Evolutionary conservation across 495 filamentous ascomycete genomes (phyloP).

Genomic region (Lasiosphaeria miniovina): DNA sequence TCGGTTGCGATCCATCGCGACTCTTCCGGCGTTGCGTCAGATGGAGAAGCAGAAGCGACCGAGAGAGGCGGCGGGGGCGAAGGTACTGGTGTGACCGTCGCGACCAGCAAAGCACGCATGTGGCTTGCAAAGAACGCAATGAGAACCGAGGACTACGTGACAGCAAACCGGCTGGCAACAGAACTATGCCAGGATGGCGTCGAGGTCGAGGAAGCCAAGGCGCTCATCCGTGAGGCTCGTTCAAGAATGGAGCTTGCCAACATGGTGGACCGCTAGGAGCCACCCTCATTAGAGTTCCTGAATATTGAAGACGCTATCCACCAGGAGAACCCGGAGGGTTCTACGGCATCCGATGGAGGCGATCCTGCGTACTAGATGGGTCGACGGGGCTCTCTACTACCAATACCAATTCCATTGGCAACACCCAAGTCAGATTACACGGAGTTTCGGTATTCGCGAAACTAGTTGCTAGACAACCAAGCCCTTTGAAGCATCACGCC

Average conservation of each 20-base stretch:
- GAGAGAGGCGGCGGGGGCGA: slow-evolving; percentile 37
- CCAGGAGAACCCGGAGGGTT: background rate
- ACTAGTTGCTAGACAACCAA: too few relatives aligned
- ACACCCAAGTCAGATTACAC: too few relatives aligned
- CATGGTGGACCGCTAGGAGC: slow-evolving; percentile 30
- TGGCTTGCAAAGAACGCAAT: slow-evolving; percentile 89
- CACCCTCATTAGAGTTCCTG: slow-evolving; percentile 13
- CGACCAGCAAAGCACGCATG: slow-evolving; percentile 87
- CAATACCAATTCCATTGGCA: too few relatives aligned
- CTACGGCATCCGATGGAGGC: too few relatives aligned
- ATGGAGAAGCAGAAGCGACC: slow-evolving; percentile 49
- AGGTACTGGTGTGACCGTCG: slow-evolving; percentile 76
- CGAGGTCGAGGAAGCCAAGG: slow-evolving; percentile 98
- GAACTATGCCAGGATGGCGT: slow-evolving; percentile 95
- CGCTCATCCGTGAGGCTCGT: slow-evolving; percentile 83
- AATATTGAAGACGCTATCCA: background rate
- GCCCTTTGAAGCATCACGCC: too few relatives aligned
- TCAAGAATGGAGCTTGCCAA: slow-evolving; percentile 65
- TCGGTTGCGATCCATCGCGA: slow-evolving; percentile 45
- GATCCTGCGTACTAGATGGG: too few relatives aligned
- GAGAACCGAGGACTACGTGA: slow-evolving; percentile 64
- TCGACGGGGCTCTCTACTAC: too few relatives aligned
- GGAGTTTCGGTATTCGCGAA: too few relatives aligned
- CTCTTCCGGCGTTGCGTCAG: slow-evolving; percentile 47
- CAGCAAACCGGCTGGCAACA: slow-evolving; percentile 76